Base-by-base conservation (phyloP, 2,329 filamentous ascomycete genomes). In the Aspergillus tanneri region DNA sequence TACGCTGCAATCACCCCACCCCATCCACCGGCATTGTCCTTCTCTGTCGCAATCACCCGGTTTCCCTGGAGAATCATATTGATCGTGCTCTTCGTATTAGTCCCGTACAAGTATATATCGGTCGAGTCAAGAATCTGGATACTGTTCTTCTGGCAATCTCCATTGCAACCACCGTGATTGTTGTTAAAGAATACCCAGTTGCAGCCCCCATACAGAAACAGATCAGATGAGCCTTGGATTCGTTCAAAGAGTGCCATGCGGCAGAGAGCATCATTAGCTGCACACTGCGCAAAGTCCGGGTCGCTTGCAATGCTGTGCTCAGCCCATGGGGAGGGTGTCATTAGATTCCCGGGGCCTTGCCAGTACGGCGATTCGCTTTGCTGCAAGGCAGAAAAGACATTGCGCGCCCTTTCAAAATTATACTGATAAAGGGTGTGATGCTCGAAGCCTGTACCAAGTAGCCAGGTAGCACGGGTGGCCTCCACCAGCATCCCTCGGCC, bases 381-480 rank as follows among this genome's bases (percentile, higher is more conserved):
- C 50, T 65, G 59, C 54, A 68, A 52, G 9, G 62, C 71, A 9
- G 65, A 59, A 49, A 72, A 76, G 43, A 77, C 62, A 39, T 74
- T 72, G 30, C 61, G 55, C 3, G 72, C 70, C 24, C 63, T 58
- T 45, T 72, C 61, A 50, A 77, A 69, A 46, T 76, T 74, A 62
- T 76, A 77, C 50, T 76, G 68, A 59, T 78, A 77, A 2, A 77
- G 61, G 35, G 70, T 67, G 46, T 72, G 67, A 61, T 77, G 75
- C 52, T 77, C 75, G n/a, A 69, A 72, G 1, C 69, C 69, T 0
- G 71, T 74, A 19, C 74, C 74, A 36, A 71, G 67, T 2, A 77
- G 64, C 74, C 74, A 77, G 36, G 71, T 71, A 1, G 67, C 70
- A 2, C 62, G 58, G n/a, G 64, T 66, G 3, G 69, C 66, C 58